Base-by-base conservation (phyloP, 75 land plant genomes). In the Picea glauca region DNA sequence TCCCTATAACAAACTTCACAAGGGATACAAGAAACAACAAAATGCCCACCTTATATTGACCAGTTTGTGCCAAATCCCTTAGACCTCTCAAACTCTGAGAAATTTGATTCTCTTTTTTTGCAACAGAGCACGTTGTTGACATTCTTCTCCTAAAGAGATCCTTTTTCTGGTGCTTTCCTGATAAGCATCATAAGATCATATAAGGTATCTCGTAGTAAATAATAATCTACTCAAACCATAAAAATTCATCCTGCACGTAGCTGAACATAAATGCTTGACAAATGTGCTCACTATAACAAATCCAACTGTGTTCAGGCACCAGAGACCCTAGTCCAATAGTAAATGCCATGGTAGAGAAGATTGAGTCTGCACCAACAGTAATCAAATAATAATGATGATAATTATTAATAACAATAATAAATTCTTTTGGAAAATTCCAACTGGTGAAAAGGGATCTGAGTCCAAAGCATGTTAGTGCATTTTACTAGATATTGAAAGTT, bases 201-300 rank as follows among this genome's bases (percentile, higher is more conserved):
- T 64, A 3, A 64, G 67, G 32, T 5, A 32, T 12, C 33, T 32
- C 3, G 7, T 65, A 4, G 33, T 65, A 2, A 32, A 65, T 8
- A 65, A 32, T 12, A 31, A 31, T 30, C 65, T 21, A 26, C 13
- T 32, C 15, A 13, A 35, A 32, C 38, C 68, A 65, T 4, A 65
- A 4, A 12, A 35, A 65, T 31, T 32, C 68, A 65, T 35, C 68
- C 38, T 32, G 5, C 38, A 65, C 4, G 23, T 14, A 65, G 68
- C 33, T 17, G 33, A 65, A 65, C 17, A 65, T 65, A 32, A 64
- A 65, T 65, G 68, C 68, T 3, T 65, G 38, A 5, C 15, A 65
- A 65, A 13, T 65, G 38, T 65, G 68, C 68, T 65, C 68, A 65
- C 68, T 65, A 31, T 17, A 65, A 65, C 68, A 65, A 31, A 31